Evolutionary conservation across 2,329 filamentous ascomycete genomes (phyloP), one percentile per base, ranked within the genome.

Genomic region (Tympanopsis confertula): DNA sequence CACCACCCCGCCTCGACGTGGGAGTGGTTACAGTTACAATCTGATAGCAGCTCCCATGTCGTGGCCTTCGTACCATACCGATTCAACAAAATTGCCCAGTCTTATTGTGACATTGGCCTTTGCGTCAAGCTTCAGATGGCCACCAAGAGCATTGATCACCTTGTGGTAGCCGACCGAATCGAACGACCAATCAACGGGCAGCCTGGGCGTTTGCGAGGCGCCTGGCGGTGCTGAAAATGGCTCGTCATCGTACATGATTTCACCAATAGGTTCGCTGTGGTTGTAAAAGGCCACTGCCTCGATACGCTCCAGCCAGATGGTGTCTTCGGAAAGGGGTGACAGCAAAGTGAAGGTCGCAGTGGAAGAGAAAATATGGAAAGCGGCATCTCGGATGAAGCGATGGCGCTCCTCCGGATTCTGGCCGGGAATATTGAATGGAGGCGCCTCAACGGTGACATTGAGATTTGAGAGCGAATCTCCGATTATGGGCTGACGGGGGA

Each of bases 251-350:
- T 10, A 85, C 18, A 81, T 47, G 41, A 96, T 95, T 19, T 68
- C 73, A 2, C 88, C 91, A 0, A 94, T 68, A 2, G 78, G 72
- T 38, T 89, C 78, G 5, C 78, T 83, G 43, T 83, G 74, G 44
- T 94, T 87, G 57, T 94, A 93, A 43, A 78, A 81, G 0, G 91
- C 87, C 2, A 82, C 86, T 5, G 89, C 89, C 50, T 94, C 82
- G 49, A 96, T 72, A 37, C 68, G 70, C 26, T 86, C 85, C 44
- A 98, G 72, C 48, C 78, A 84, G 14, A 96, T 59, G 1, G 78
- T 86, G 38, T 82, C 82, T 41, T 76, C 65, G 29, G 66, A 61
- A 5, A 96, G 65, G 0, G 91, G 91, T 1, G 88, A 95, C 28
- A 79, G 69, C 17, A 96, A 69, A 0, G 75, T 79, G 57, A 98